Conservation (phyloP, 2,329 filamentous ascomycete species). For the Fusarium chlamydosporum region DNA sequence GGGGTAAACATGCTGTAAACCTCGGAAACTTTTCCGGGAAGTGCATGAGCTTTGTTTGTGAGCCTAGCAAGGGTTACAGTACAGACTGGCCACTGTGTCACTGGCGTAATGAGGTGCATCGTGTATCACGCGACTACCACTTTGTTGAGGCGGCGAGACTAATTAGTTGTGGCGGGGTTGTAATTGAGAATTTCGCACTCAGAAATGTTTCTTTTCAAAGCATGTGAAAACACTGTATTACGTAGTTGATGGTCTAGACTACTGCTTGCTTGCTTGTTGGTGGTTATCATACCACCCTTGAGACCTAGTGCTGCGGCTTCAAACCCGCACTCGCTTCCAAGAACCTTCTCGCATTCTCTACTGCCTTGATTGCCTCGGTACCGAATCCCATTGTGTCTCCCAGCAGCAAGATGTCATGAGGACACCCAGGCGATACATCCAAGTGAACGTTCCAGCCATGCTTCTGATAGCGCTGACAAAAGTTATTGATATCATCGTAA, state of each 20-base stretch:
- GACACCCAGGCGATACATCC: constrained; percentile 35
- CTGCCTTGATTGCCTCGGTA: constrained; percentile 40
- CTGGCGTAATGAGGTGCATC: not conserved
- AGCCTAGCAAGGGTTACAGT: constrained; percentile 1
- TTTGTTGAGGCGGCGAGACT: constrained; percentile 23
- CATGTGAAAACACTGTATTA: constrained; percentile 24
- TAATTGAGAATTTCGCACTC: not conserved
- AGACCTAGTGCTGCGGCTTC: constrained; percentile 5
- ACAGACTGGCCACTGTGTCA: not conserved
- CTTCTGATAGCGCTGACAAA: constrained; percentile 34
- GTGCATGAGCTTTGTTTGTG: not conserved
- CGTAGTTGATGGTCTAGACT: constrained; percentile 7
- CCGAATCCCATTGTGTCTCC: constrained; percentile 35
- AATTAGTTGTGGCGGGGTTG: constrained; percentile 2
- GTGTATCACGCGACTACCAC: constrained; percentile 19
- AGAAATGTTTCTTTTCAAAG: not conserved
- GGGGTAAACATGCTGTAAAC: constrained; percentile 24
- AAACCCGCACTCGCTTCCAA: constrained; percentile 26
- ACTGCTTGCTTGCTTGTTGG: not conserved
- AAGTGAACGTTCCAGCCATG: constrained; percentile 36
- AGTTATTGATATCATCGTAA: constrained; percentile 38
- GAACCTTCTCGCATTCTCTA: constrained; percentile 30
- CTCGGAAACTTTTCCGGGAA: not conserved
- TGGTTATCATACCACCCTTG: not conserved
- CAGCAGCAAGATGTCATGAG: constrained; percentile 42